Percentiles rank a stretch among this genome's conserved stretches.
Conservation (phyloP, 352 stramenopile genomes). For the Blastocystis sp. region DNA sequence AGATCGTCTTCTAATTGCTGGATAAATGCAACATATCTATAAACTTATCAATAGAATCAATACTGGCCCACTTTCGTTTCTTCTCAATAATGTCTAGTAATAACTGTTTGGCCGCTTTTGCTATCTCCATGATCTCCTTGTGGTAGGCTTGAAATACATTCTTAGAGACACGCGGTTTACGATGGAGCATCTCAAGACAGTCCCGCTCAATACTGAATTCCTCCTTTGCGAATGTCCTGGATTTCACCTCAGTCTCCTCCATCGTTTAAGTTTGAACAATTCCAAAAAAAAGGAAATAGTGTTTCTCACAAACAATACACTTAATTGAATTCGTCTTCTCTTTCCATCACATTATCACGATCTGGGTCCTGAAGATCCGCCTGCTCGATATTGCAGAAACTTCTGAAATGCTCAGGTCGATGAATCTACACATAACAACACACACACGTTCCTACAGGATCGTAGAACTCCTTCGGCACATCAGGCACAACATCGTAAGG, state of each 20-base stretch:
- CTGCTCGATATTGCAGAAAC: slow-evolving; percentile 9
- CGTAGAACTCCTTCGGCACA: slow-evolving; percentile 97
- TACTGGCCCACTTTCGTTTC: neutral
- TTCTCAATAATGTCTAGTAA: slow-evolving; percentile 19
- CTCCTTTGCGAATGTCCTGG: neutral
- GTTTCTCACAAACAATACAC: neutral
- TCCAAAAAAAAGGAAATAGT: neutral
- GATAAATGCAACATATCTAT: neutral
- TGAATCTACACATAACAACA: slow-evolving; percentile 35
- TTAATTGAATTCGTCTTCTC: slow-evolving; percentile 51
- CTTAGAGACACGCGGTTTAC: neutral
- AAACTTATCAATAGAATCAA: neutral
- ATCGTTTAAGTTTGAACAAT: neutral
- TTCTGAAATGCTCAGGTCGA: slow-evolving; percentile 38
- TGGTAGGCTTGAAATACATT: slow-evolving; percentile 44
- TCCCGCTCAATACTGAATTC: neutral
- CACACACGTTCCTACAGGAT: slow-evolving; percentile 63
- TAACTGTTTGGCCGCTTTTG: slow-evolving; percentile 17
- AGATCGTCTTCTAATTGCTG: neutral
- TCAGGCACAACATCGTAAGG: slow-evolving; percentile 93
- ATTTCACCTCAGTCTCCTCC: neutral
- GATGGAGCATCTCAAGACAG: neutral
- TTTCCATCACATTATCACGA: neutral
- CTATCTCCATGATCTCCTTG: slow-evolving; percentile 2
- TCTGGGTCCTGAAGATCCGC: neutral